Conservation (phyloP, 108 stramenopile genomes). For the Craspedostauros australis region DNA sequence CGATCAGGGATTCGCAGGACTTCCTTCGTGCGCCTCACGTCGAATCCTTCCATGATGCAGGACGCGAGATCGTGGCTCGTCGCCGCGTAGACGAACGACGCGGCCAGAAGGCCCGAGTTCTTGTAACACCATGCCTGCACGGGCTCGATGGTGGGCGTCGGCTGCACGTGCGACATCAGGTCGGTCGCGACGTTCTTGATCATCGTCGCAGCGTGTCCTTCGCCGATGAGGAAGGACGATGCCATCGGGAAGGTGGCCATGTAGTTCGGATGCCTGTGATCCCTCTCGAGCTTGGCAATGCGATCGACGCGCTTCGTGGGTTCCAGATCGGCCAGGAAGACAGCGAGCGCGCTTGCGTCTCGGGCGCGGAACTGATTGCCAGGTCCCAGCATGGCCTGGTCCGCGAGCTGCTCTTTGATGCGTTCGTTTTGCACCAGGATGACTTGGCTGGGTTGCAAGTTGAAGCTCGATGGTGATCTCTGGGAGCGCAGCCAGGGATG, state of each 20-base stretch:
- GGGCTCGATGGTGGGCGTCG: conserved; percentile 69
- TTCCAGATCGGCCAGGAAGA: conserved; percentile 73
- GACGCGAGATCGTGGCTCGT: conserved; percentile 63
- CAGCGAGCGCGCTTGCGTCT: conserved; percentile 63
- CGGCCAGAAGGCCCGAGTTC: conserved; percentile 54
- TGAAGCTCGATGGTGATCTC: conserved; percentile 79
- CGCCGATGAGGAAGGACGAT: conserved; percentile 66
- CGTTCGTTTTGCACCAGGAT: conserved; percentile 48
- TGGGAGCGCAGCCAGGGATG: conserved; percentile 3
- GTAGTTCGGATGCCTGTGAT: conserved; percentile 52
- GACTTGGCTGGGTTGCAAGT: conserved; percentile 79
- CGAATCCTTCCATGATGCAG: conserved; percentile 79
- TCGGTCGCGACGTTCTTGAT: conserved; percentile 50
- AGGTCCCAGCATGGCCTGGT: conserved; percentile 68
- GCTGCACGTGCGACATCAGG: conserved; percentile 43
- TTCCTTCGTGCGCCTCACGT: conserved; percentile 54
- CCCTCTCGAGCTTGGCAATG: conserved; percentile 51
- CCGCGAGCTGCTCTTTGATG: conserved; percentile 42
- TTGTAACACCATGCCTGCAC: conserved; percentile 74
- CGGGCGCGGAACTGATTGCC: conserved; percentile 71
- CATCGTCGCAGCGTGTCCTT: conserved; percentile 58
- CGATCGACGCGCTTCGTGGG: conserved; percentile 59
- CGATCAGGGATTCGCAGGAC: conserved; percentile 63
- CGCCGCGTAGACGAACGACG: conserved; percentile 56
- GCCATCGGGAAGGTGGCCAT: conserved; percentile 53